Percentiles rank a stretch among this genome's conserved stretches.
phyloP scores from a whole-genome alignment of 2,329 filamentous ascomycete genomes.

The Graphium sp. region DNA sequence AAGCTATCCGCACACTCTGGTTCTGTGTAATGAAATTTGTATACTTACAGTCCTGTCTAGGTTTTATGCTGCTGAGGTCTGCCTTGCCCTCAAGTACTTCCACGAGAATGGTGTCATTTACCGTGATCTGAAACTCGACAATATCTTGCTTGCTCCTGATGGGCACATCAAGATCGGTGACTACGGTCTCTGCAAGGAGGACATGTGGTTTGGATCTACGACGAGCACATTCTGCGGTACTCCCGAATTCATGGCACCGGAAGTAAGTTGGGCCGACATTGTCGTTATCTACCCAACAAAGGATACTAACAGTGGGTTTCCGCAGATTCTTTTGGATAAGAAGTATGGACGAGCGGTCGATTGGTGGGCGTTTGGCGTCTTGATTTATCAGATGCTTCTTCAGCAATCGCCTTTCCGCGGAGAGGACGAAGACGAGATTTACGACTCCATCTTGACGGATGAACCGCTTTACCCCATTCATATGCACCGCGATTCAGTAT shows the following conservation, averaged over 20 bases:
- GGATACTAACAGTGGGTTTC: no score
- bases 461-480: conserved; percentile 96
- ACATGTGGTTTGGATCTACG: conserved; percentile 98
- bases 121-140: conserved; percentile 82
- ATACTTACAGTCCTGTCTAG: conserved; percentile 20
- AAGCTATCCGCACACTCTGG: no score
- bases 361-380: conserved; percentile 98
- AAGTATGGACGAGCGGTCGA: conserved; percentile 95
- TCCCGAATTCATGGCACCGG: conserved; percentile 98
- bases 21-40: neutral
- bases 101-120: conserved; percentile 99
- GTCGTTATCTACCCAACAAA: no score
- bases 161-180: conserved; percentile 98
- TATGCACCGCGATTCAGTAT: conserved; percentile 95
- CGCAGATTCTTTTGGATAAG: conserved; percentile 85
- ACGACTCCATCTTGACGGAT: conserved; percentile 93
- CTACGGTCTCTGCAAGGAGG: conserved; percentile 97
- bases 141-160: conserved; percentile 86
- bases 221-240: conserved; percentile 98
- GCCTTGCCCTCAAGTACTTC: conserved; percentile 95
- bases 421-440: conserved; percentile 98
- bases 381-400: conserved; percentile 99
- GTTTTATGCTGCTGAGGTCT: conserved; percentile 96
- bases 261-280: conserved; percentile 48
- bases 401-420: conserved; percentile 98